phyloP scores from a whole-genome alignment of 2,329 filamentous ascomycete genomes.

The Pseudogymnoascus sp. region DNA sequence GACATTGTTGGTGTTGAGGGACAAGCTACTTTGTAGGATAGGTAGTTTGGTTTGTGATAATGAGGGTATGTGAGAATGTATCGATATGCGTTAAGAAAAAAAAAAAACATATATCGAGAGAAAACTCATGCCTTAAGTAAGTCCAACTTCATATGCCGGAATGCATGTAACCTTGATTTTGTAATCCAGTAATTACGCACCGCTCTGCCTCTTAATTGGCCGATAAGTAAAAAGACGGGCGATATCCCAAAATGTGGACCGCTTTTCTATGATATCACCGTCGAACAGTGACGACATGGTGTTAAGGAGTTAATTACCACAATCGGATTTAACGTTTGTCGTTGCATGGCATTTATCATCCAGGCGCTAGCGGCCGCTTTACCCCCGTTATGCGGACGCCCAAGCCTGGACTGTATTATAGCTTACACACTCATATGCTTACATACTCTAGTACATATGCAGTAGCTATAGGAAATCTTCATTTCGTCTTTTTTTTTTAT shows the following conservation, averaged over 20 bases:
- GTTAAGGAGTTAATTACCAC: too few relatives aligned
- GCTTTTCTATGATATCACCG: not conserved
- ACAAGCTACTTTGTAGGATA: not conserved
- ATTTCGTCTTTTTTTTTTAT: too few relatives aligned
- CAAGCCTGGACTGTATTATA: not conserved
- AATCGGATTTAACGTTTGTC: not conserved
- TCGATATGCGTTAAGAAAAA: not conserved
- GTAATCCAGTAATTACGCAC: not conserved
- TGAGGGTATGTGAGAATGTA: not conserved
- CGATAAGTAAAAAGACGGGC: not conserved
- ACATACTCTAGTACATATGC: too few relatives aligned
- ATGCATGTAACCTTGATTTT: not conserved
- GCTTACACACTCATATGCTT: too few relatives aligned
- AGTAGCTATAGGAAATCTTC: too few relatives aligned
- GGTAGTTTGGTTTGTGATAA: not conserved
- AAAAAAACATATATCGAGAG: not conserved
- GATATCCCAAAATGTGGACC: not conserved
- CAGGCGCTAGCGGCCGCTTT: not conserved
- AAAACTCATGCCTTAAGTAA: not conserved
- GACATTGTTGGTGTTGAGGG: constrained; percentile 14
- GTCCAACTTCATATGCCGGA: not conserved
- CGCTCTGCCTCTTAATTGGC: not conserved
- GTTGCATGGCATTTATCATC: not conserved
- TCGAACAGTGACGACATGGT: not conserved
- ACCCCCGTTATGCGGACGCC: too few relatives aligned